Conservation (phyloP, 83 land plant genomes). For the Picea abies region DNA sequence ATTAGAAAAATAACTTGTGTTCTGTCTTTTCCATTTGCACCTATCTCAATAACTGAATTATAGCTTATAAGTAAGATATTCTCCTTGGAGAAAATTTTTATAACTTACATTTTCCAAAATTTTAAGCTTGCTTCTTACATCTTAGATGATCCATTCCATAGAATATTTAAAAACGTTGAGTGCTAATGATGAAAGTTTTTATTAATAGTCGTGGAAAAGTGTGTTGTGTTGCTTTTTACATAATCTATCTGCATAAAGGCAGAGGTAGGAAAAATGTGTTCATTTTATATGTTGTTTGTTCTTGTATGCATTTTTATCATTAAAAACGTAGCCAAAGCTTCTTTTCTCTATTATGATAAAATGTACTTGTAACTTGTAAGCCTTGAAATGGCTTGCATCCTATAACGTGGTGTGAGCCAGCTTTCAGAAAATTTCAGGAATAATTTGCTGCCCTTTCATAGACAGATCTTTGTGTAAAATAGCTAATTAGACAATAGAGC, state of each 20-base stretch:
- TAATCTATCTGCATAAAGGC: background rate
- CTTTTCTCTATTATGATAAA: background rate
- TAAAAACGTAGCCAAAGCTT: slow-evolving; percentile 12
- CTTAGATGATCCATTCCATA: background rate
- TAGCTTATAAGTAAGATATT: too few species aligned
- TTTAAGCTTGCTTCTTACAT: too few species aligned
- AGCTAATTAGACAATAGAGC: background rate
- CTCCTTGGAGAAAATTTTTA: too few species aligned
- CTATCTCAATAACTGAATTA: too few species aligned
- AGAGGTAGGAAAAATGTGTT: background rate
- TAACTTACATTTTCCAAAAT: too few species aligned
- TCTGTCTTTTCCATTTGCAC: too few species aligned
- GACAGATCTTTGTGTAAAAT: background rate
- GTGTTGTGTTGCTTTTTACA: too few species aligned
- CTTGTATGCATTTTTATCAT: background rate
- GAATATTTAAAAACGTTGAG: background rate
- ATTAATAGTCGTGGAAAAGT: background rate
- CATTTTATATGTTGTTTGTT: background rate
- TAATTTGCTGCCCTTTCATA: background rate
- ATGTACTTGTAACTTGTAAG: background rate
- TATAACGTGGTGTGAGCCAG: too few species aligned
- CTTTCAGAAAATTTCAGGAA: background rate
- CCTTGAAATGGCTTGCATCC: too few species aligned
- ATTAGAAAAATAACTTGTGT: too few species aligned
- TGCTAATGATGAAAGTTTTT: background rate